Evolutionary conservation across 2,329 filamentous ascomycete genomes (phyloP).

Genomic region (Alternaria rosae): DNA sequence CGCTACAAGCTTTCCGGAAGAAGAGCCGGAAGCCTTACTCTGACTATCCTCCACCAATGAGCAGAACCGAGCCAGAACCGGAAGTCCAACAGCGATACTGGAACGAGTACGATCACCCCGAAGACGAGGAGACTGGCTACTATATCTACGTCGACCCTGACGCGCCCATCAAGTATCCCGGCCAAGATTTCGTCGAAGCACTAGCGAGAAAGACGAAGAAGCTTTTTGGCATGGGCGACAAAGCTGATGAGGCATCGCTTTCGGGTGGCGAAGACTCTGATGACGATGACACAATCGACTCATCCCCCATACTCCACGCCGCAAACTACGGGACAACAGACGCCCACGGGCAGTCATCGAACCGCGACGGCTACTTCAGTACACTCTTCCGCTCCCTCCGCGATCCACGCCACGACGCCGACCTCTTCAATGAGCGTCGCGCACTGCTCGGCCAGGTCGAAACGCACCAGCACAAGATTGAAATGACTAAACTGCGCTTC

Average conservation of each 20-base stretch:
- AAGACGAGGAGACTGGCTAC: conserved; percentile 65
- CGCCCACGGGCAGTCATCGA: conserved; percentile 9
- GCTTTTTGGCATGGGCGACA: conserved; percentile 34
- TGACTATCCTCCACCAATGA: conserved; percentile 30
- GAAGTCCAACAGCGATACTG: conserved; percentile 64
- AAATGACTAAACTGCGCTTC: conserved; percentile 46
- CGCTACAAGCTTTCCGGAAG: conserved; percentile 54
- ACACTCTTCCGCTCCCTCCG: conserved; percentile 37
- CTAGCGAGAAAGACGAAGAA: conserved; percentile 32
- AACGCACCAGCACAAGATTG: conserved; percentile 41
- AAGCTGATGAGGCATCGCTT: conserved; percentile 31
- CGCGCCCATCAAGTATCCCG: conserved; percentile 66
- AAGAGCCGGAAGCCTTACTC: conserved; percentile 49
- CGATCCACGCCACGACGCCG: conserved; percentile 50
- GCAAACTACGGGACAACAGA: conserved; percentile 59
- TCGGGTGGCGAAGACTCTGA: conserved; percentile 55
- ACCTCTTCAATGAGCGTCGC: conserved; percentile 58
- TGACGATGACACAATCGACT: conserved; percentile 59
- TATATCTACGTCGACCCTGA: conserved; percentile 82
- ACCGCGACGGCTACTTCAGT: conserved; percentile 40
- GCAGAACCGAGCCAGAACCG: conserved; percentile 26
- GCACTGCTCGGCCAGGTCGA: conserved; percentile 50
- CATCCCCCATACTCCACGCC: conserved; percentile 28
- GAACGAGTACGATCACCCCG: conserved; percentile 88
- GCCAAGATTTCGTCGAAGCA: conserved; percentile 66